Evolutionary conservation across 1,284 basidiomycete genomes (phyloP).

Genomic region (Cutaneotrichosporon cutaneum): DNA sequence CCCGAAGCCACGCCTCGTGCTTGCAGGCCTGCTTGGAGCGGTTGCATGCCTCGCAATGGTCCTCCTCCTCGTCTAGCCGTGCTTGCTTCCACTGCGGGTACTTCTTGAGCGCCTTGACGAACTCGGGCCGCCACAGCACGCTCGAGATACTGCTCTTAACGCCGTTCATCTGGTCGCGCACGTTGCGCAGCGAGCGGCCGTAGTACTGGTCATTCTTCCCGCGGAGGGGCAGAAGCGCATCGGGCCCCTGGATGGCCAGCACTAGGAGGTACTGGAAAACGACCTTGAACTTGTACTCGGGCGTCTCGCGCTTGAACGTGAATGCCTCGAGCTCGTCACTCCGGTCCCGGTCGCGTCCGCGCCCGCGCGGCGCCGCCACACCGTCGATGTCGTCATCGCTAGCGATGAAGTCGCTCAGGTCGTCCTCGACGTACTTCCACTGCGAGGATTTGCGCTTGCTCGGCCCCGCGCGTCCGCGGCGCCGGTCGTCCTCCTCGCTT

Average conservation of each 20-base stretch:
- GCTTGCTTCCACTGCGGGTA: constrained; percentile 57
- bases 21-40: constrained; percentile 13
- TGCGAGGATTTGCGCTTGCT: too few species aligned
- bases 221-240: constrained; percentile 28
- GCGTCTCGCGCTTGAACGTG: constrained; percentile 69
- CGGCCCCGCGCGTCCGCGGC: constrained; percentile 18
- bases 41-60: constrained; percentile 17
- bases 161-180: constrained; percentile 2
- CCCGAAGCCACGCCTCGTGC: constrained; percentile 1
- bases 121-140: constrained; percentile 67
- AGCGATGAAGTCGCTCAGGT: constrained; percentile 62
- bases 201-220: constrained; percentile 35
- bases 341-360: too few species aligned
- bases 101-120: constrained; percentile 64
- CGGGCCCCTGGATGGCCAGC: constrained; percentile 60
- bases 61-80: constrained; percentile 1
- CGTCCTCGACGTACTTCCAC: background rate
- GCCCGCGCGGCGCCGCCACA: constrained; percentile 56
- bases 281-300: constrained; percentile 56
- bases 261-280: constrained; percentile 82
- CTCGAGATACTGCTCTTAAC: constrained; percentile 4
- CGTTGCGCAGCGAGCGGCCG: constrained; percentile 11
- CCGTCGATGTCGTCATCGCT: constrained; percentile 62
- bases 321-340: constrained; percentile 58
- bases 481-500: constrained; percentile 45